Conservation (phyloP, 2,329 filamentous ascomycete species). For the Ilyonectria robusta region DNA sequence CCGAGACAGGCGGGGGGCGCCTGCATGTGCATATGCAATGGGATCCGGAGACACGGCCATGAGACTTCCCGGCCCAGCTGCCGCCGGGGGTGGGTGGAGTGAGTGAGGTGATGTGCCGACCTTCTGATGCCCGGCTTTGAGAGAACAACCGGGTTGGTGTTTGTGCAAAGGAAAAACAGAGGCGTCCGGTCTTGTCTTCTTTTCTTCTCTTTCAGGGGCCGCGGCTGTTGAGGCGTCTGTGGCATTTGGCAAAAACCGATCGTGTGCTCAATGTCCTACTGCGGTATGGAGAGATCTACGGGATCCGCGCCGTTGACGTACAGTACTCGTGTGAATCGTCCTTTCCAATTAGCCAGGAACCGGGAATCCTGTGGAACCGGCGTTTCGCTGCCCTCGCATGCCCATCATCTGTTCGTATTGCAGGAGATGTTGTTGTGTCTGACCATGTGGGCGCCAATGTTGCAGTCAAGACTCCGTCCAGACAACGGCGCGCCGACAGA, state of each 20-base stretch:
- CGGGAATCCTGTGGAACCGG: conserved; percentile 4
- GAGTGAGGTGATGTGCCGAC: conserved; percentile 6
- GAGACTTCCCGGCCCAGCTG: background rate
- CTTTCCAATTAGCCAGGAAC: conserved; percentile 20
- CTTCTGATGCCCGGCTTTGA: background rate
- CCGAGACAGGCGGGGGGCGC: conserved; percentile 33
- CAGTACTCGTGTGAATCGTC: background rate
- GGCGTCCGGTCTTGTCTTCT: background rate
- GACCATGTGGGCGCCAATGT: too few relatives aligned
- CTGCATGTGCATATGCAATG: conserved; percentile 37
- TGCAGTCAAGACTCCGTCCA: too few relatives aligned
- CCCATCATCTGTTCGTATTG: background rate
- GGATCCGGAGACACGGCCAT: conserved; percentile 2
- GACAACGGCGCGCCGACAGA: too few relatives aligned
- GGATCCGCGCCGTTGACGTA: conserved; percentile 28
- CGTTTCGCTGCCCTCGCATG: background rate
- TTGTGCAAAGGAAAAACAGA: background rate
- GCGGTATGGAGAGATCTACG: conserved; percentile 13
- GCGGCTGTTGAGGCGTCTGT: background rate
- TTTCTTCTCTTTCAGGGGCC: background rate
- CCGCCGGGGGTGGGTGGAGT: conserved; percentile 8
- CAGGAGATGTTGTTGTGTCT: too few relatives aligned
- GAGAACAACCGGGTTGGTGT: background rate
- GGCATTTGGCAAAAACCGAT: background rate
- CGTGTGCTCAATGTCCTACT: background rate